Base-by-base conservation (phyloP, 2,329 filamentous ascomycete genomes). In the Raffaelea ambrosiae region DNA sequence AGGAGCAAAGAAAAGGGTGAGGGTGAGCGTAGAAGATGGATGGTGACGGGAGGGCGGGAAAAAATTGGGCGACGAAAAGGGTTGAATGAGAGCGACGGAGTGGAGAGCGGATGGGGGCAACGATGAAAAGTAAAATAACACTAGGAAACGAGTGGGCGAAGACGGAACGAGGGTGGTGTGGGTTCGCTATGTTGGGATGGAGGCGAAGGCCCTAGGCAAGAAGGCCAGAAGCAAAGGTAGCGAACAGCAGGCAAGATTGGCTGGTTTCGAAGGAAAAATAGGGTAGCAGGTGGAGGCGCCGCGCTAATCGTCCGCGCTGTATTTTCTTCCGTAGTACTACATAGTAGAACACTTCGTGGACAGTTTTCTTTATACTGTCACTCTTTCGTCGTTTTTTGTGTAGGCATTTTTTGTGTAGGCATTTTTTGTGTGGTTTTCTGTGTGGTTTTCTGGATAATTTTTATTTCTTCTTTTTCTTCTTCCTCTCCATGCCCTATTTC, bases 1-100 rank as follows among this genome's bases (percentile, higher is more conserved):
- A 31, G 5, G 35, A 13, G 23, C 10, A 29, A 42, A 35, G 33
- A 41, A 41, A 33, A 31, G 13, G 20, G n/a, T 18, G 16, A 40
- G 19, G 13, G 43, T 3, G n/a, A 38, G 45, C 41, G 22, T 39
- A 47, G 38, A n/a, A 45, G 35, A 31, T 31, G 38, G 29, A 23
- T 13, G 47, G 20, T 20, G 43, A 46, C 43, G 47, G 42, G 44
- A 42, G 43, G 42, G 43, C 35, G 47, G 39, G 18, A 51, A 47
- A 40, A 16, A 47, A 33, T n/a, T n/a, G 48, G 48, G 40, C 31
- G 20, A 33, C 35, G n/a, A 40, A 38, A 23, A 29, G 26, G 26
- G 26, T 29, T 29, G 26, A 29, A 29, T 7, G 26, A 7, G 7
- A 29, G 51, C 57, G 63, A 65, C 59, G 58, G 47, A 43, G 47